Evolutionary conservation across 495 filamentous ascomycete genomes (phyloP).

Genomic region (Rhypophila decipiens): DNA sequence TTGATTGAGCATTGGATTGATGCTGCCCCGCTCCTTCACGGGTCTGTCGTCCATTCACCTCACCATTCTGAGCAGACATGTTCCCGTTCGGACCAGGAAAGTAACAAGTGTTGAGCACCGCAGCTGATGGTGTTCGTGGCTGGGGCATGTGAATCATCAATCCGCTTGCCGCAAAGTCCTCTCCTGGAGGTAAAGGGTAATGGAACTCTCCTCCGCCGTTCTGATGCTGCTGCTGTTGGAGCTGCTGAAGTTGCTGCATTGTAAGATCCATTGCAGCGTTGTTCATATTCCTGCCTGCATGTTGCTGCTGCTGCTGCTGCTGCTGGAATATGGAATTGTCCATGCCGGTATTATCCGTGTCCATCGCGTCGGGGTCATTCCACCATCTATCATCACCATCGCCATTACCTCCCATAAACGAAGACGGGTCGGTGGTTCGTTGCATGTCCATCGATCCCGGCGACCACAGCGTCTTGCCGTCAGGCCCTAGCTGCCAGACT

Average conservation of each 20-base stretch:
- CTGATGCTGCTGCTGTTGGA: conserved; percentile 6
- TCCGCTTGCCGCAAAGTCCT: conserved; percentile 18
- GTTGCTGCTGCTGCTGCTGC: conserved; percentile 1
- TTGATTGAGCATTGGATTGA: conserved; percentile 9
- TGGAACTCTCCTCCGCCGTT: conserved; percentile 21
- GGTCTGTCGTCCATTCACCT: background rate
- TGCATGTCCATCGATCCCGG: too few species aligned
- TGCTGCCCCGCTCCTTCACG: conserved; percentile 6
- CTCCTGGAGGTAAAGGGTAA: conserved; percentile 13
- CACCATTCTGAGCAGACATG: background rate
- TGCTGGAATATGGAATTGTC: conserved; percentile 1
- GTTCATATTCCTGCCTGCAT: background rate
- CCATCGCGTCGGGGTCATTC: conserved; percentile 20
- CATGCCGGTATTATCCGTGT: conserved; percentile 7
- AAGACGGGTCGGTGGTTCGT: too few species aligned
- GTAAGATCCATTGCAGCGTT: too few species aligned
- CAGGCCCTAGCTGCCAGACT: conserved; percentile 10
- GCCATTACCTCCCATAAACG: too few species aligned
- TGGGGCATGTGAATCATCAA: conserved; percentile 36
- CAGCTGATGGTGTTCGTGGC: conserved; percentile 1
- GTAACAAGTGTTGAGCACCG: conserved; percentile 2
- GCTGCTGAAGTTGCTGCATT: conserved; percentile 2
- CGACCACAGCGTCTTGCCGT: conserved; percentile 2
- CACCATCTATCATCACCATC: conserved; percentile 30
- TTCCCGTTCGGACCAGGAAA: too few species aligned